phyloP scores from a whole-genome alignment of 257 asterid genomes.

The Salvia rosmarinus region DNA sequence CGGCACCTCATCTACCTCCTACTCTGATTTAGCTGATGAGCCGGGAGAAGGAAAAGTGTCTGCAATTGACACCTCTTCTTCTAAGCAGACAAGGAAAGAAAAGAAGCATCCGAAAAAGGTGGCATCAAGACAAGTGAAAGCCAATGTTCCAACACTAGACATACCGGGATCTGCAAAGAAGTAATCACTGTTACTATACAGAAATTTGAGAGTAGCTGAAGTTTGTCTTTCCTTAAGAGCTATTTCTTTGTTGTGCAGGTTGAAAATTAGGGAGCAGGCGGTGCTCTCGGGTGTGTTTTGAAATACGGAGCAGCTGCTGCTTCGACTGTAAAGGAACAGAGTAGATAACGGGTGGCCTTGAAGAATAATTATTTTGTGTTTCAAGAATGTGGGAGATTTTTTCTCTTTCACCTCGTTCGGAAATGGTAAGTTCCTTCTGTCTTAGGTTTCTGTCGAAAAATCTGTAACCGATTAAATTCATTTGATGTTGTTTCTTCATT shows the following conservation, averaged over 20 bases:
- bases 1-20: conserved; percentile 28
- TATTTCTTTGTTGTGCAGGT: conserved; percentile 52
- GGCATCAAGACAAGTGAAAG: conserved; percentile 51
- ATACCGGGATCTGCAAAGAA: conserved; percentile 85
- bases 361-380: neutral
- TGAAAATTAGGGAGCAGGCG: conserved; percentile 68
- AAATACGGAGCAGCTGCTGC: conserved; percentile 60
- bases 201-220: neutral
- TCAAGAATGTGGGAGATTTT: neutral
- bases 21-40: conserved; percentile 28
- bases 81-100: conserved; percentile 37
- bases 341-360: conserved; percentile 34
- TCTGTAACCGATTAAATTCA: neutral
- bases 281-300: conserved; percentile 69
- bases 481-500: neutral
- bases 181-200: conserved; percentile 37
- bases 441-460: neutral
- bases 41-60: conserved; percentile 40
- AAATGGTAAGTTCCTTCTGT: neutral
- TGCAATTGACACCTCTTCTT: conserved; percentile 28
- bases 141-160: conserved; percentile 44
- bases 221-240: neutral
- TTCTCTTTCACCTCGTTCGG: neutral
- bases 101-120: conserved; percentile 48
- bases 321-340: conserved; percentile 40